These are phyloP conservation scores for Suhomyces tanzawaensis DNA, from an alignment of 805 yeast genomes.

Conservation along the genomic window DNA sequence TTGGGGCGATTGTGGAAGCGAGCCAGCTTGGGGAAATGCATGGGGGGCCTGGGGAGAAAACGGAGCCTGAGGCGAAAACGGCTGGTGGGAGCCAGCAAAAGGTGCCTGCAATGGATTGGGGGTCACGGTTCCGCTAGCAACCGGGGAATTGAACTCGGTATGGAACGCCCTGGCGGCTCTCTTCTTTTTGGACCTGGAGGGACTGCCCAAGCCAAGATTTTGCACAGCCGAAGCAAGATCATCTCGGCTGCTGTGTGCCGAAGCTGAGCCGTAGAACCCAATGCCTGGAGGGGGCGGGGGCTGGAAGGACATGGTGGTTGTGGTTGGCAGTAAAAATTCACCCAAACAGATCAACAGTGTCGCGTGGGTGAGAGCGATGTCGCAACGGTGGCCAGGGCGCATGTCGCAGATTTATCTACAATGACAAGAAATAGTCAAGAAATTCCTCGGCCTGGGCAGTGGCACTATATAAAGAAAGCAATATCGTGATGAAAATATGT, in stretches of 20 bases:
- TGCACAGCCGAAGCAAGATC: slow-evolving; percentile 7
- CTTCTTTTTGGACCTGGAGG: slow-evolving; percentile 22
- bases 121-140: slow-evolving; percentile 1
- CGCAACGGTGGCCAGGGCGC: too few relatives aligned
- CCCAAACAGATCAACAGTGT: too few relatives aligned
- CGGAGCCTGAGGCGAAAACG: not conserved
- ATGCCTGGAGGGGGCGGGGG: slow-evolving; percentile 7
- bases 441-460: not conserved
- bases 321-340: too few relatives aligned
- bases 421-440: slow-evolving; percentile 3
- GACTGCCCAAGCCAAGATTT: slow-evolving; percentile 9
- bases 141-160: slow-evolving; percentile 17
- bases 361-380: too few relatives aligned
- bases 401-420: too few relatives aligned
- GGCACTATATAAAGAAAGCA: not conserved
- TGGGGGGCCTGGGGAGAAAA: slow-evolving; percentile 1
- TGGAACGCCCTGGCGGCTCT: slow-evolving; percentile 32
- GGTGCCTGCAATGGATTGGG: not conserved
- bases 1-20: not conserved
- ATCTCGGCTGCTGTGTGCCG: slow-evolving; percentile 5
- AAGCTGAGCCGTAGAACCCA: slow-evolving; percentile 3
- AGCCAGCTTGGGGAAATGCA: not conserved
- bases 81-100: slow-evolving; percentile 1
- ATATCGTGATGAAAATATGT: not conserved
- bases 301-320: slow-evolving; percentile 10